phyloP scores from a whole-genome alignment of 768 basidiomycete genomes.

The Asterophora parasitica region DNA sequence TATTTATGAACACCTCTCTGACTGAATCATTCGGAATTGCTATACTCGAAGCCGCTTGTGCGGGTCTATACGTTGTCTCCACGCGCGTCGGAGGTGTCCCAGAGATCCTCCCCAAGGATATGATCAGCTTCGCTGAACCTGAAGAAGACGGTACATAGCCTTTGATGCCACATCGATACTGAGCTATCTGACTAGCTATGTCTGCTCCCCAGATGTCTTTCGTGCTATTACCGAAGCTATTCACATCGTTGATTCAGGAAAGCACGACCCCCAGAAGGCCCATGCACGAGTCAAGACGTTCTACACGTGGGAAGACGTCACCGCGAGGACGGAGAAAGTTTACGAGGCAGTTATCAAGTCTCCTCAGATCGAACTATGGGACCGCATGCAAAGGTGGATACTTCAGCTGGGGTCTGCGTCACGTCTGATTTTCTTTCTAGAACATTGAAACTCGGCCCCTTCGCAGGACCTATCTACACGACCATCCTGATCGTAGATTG shows the following conservation, averaged over 20 bases:
- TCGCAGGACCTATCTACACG: constrained; percentile 84
- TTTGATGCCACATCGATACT: not conserved
- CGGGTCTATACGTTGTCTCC: constrained; percentile 90
- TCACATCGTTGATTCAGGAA: constrained; percentile 54
- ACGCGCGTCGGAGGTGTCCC: constrained; percentile 95
- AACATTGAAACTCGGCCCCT: constrained; percentile 72
- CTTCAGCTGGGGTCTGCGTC: not conserved
- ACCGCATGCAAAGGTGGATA: constrained; percentile 66
- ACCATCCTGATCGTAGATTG: constrained; percentile 88
- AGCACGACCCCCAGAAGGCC: constrained; percentile 70
- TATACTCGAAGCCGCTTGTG: constrained; percentile 95
- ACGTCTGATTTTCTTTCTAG: constrained; percentile 26
- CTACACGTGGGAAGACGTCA: constrained; percentile 83
- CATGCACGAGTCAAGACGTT: constrained; percentile 77
- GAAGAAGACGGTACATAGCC: constrained; percentile 78
- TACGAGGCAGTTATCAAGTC: constrained; percentile 65
- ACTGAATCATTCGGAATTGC: constrained; percentile 97
- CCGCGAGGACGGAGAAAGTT: constrained; percentile 77
- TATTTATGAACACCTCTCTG: constrained; percentile 92
- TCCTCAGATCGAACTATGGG: constrained; percentile 65
- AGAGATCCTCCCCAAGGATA: constrained; percentile 88
- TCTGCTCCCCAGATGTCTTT: constrained; percentile 60
- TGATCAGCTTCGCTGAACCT: constrained; percentile 93
- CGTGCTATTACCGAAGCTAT: constrained; percentile 82
- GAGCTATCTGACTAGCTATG: not conserved